Conservation (phyloP, 1,139 yeast species). For the Scheffersomyces lignicola region DNA sequence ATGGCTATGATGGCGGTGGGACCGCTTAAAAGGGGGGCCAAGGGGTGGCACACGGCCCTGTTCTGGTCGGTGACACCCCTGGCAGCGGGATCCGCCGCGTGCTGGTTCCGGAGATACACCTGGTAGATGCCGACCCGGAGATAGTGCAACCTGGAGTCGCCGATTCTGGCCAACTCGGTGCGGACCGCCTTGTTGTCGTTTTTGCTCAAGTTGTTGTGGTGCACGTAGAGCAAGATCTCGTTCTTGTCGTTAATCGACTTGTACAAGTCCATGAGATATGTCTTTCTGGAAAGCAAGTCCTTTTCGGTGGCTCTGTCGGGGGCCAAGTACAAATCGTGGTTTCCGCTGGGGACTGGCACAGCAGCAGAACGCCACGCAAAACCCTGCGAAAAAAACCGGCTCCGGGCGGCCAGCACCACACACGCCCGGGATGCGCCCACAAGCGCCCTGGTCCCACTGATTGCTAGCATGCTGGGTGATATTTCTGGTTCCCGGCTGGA, state of each 20-base stretch:
- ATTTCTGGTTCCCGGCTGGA: not conserved
- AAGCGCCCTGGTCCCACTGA: too few species aligned
- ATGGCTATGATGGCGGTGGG: constrained; percentile 84
- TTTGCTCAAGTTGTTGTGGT: constrained; percentile 78
- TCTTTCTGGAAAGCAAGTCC: constrained; percentile 66
- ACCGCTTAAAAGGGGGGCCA: constrained; percentile 69
- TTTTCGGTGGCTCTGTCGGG: constrained; percentile 46
- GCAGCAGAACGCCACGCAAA: not conserved
- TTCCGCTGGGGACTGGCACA: not conserved
- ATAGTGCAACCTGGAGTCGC: constrained; percentile 61
- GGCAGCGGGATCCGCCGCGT: constrained; percentile 75
- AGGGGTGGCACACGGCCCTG: constrained; percentile 56
- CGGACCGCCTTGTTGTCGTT: constrained; percentile 66
- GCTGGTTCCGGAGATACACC: constrained; percentile 72
- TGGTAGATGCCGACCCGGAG: constrained; percentile 68
- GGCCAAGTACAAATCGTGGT: not conserved
- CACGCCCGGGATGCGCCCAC: too few species aligned
- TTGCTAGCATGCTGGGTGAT: not conserved
- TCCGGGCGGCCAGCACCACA: too few species aligned
- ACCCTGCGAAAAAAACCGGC: too few species aligned
- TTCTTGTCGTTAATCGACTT: constrained; percentile 65
- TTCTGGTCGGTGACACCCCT: constrained; percentile 50
- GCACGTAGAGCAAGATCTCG: constrained; percentile 72
- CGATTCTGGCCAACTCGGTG: constrained; percentile 58
- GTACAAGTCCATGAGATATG: constrained; percentile 79